These are phyloP conservation scores for Pseudotsuga menziesii DNA, from an alignment of 75 land plant genomes.

Conservation along the genomic window DNA sequence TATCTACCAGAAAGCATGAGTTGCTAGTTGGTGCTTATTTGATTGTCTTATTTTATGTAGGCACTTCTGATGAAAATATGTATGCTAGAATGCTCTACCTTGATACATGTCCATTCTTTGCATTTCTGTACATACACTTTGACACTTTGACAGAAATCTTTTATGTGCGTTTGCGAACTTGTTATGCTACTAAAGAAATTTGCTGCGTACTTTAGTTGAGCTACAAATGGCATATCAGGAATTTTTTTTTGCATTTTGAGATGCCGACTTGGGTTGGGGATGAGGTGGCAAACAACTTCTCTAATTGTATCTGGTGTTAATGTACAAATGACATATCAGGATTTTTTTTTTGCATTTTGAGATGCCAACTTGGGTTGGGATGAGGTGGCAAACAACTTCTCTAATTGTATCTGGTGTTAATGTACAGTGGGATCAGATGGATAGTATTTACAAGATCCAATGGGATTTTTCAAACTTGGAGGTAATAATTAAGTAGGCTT, in stretches of 20 bases:
- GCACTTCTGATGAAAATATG: too few species aligned
- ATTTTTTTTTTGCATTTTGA: too few species aligned
- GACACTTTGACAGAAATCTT: neutral
- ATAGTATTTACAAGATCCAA: slow-evolving; percentile 53
- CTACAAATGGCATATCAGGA: neutral
- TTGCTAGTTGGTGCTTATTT: too few species aligned
- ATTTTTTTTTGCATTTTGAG: neutral
- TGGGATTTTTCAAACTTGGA: slow-evolving; percentile 93
- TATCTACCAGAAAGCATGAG: too few species aligned
- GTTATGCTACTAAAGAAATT: neutral
- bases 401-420: too few species aligned
- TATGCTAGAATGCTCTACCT: neutral
- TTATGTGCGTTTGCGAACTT: neutral
- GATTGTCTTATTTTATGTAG: too few species aligned
- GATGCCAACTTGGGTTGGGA: too few species aligned
- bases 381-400: neutral
- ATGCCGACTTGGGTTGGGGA: neutral
- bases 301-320: too few species aligned
- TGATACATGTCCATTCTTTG: neutral
- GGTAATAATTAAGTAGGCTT: slow-evolving; percentile 25
- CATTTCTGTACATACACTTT: neutral
- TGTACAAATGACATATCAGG: slow-evolving; percentile 11
- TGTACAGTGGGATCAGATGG: slow-evolving; percentile 91
- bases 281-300: neutral
- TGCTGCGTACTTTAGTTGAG: neutral